phyloP scores from a whole-genome alignment of 2,329 filamentous ascomycete species.

The Phialophora macrospora region DNA sequence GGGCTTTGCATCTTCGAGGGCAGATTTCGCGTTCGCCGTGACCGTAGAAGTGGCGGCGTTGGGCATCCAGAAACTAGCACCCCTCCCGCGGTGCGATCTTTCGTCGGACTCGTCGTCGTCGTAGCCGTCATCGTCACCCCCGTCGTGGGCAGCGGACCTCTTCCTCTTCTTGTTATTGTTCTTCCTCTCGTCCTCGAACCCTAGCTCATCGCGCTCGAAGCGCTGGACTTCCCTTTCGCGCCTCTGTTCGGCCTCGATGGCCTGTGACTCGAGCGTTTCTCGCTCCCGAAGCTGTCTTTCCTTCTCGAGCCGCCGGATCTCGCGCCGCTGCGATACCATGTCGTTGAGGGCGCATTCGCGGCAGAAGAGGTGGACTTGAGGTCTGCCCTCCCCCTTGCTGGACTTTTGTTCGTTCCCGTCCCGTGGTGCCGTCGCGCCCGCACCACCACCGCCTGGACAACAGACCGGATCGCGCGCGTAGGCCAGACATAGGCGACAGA shows the following conservation, averaged over 20 bases:
- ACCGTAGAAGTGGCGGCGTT: conserved; percentile 62
- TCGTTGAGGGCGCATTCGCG: conserved; percentile 91
- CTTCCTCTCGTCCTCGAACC: conserved; percentile 43
- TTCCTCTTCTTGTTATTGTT: conserved; percentile 63
- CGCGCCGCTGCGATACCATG: conserved; percentile 87
- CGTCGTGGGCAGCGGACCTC: conserved; percentile 77
- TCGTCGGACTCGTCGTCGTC: conserved; percentile 38
- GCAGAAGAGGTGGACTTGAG: conserved; percentile 89
- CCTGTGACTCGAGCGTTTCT: conserved; percentile 66
- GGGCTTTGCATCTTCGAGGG: conserved; percentile 51
- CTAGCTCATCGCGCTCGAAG: conserved; percentile 37
- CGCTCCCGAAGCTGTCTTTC: conserved; percentile 64
- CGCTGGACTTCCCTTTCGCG: conserved; percentile 67
- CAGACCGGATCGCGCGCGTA: conserved; percentile 81
- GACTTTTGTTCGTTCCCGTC: neutral
- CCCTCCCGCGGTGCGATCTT: conserved; percentile 41
- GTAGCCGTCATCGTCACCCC: conserved; percentile 62
- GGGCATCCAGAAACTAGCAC: conserved; percentile 89
- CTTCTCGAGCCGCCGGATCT: conserved; percentile 80
- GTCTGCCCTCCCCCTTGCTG: conserved; percentile 51
- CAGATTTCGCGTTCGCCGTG: conserved; percentile 55
- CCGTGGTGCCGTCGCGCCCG: too few relatives aligned
- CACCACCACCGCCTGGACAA: conserved; percentile 54
- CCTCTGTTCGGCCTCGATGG: conserved; percentile 70
- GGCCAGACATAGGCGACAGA: conserved; percentile 84